Conservation (phyloP, 1,284 basidiomycete species). For the Ganoderma resinaceum region DNA sequence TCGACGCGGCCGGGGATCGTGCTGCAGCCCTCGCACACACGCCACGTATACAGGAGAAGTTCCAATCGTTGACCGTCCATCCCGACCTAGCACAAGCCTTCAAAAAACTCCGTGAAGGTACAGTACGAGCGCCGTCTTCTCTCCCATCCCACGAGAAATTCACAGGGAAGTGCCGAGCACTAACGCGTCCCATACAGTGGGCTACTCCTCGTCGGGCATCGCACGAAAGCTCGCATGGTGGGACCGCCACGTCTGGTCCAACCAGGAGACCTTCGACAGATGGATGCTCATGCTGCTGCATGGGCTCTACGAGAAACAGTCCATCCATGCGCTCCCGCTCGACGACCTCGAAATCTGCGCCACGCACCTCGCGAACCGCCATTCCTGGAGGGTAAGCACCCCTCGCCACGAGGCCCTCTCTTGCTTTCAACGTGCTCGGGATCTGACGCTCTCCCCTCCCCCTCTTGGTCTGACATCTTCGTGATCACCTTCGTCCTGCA, state of each 20-base stretch:
- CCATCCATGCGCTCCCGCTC: background rate
- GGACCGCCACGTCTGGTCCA: slow-evolving; percentile 1
- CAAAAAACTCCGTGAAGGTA: background rate
- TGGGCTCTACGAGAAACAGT: background rate
- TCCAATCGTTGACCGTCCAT: background rate
- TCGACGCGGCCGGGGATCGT: background rate
- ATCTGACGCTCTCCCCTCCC: no score
- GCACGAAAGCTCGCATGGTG: slow-evolving; percentile 5
- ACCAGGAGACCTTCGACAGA: background rate
- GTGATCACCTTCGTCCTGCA: no score
- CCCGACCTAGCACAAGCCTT: background rate
- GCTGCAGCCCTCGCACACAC: background rate
- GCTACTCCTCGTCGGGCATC: background rate
- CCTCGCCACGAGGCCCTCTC: background rate
- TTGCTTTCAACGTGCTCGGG: no score
- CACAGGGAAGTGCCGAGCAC: no score
- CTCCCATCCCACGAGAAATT: background rate
- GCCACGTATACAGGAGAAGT: background rate
- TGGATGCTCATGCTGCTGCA: background rate
- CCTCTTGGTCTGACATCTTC: no score
- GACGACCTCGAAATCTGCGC: slow-evolving; percentile 8
- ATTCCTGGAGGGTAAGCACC: background rate
- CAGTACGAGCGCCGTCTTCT: background rate
- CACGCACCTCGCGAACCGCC: slow-evolving; percentile 1
- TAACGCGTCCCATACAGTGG: background rate